phyloP scores from a whole-genome alignment of 345 rosid genomes.

The Rhizophora mangle region DNA sequence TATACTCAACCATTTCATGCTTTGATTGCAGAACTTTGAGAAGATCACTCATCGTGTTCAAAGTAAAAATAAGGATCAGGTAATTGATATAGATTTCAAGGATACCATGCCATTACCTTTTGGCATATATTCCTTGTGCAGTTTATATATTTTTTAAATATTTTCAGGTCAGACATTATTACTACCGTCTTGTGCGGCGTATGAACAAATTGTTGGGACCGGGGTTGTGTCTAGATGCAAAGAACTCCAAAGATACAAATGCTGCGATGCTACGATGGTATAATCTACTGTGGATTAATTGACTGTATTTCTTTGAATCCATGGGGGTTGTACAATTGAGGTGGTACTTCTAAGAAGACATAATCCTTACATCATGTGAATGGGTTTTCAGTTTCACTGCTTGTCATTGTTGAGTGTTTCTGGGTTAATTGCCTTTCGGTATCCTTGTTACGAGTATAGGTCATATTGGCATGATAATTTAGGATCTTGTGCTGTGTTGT shows the following conservation, averaged over 20 bases:
- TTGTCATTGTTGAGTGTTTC: neutral
- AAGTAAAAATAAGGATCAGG: conserved; percentile 99
- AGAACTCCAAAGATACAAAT: conserved; percentile 95
- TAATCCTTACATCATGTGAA: neutral
- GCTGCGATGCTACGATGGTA: conserved; percentile 99
- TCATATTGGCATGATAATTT: neutral
- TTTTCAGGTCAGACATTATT: conserved; percentile 93
- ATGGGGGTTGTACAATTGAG: neutral
- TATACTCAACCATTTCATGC: conserved; percentile 8
- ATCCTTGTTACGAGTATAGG: neutral
- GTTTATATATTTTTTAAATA: neutral
- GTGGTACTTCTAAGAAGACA: no score
- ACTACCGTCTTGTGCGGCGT: conserved; percentile 92
- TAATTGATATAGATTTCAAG: conserved; percentile 24
- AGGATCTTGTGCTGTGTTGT: neutral
- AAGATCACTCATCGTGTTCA: conserved; percentile 92
- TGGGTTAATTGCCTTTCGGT: neutral
- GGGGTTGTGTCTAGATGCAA: conserved; percentile 84
- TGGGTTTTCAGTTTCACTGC: neutral
- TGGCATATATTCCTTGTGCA: no score
- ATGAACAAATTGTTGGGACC: conserved; percentile 98
- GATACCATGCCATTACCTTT: neutral
- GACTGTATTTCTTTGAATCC: neutral
- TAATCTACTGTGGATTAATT: conserved; percentile 8
- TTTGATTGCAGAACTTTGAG: conserved; percentile 78